phyloP scores from a whole-genome alignment of 2,329 filamentous ascomycete genomes.

The Shiraia sp. region DNA sequence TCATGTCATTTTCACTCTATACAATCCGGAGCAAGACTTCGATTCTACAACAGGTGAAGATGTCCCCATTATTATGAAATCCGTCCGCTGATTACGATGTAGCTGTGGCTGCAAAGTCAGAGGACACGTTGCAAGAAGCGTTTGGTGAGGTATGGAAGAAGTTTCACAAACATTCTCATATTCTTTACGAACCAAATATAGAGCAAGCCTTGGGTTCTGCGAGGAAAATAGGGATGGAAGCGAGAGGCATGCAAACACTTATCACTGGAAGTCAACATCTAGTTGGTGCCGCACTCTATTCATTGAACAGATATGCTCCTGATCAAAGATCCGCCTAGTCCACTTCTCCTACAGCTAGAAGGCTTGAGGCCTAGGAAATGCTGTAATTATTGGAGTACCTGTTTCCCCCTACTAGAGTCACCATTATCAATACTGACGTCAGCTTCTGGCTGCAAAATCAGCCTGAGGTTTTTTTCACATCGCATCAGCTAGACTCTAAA shows the following conservation, averaged over 20 bases:
- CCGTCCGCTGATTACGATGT: background rate
- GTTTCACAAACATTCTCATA: background rate
- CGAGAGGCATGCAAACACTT: slow-evolving; percentile 1
- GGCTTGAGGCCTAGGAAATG: no score
- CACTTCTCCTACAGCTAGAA: no score
- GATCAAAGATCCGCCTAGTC: no score
- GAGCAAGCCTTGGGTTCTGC: slow-evolving; percentile 3
- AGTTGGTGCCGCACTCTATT: slow-evolving; percentile 1
- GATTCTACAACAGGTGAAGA: slow-evolving; percentile 2
- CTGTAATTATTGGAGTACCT: no score
- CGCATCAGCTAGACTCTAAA: slow-evolving; percentile 8
- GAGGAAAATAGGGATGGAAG: slow-evolving; percentile 2
- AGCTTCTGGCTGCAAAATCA: no score
- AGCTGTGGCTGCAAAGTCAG: background rate
- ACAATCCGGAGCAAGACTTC: slow-evolving; percentile 3
- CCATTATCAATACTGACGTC: no score
- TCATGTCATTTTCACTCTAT: slow-evolving; percentile 2
- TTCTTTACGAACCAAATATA: slow-evolving; percentile 2
- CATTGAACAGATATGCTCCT: slow-evolving; percentile 1
- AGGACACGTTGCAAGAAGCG: background rate
- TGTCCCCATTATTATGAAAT: background rate
- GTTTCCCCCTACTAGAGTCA: no score
- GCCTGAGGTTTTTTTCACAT: no score
- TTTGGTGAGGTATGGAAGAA: slow-evolving; percentile 2
- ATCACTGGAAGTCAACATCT: slow-evolving; percentile 3